Base-by-base conservation (phyloP, 495 filamentous ascomycete species). In the Corynascus novoguineensis region DNA sequence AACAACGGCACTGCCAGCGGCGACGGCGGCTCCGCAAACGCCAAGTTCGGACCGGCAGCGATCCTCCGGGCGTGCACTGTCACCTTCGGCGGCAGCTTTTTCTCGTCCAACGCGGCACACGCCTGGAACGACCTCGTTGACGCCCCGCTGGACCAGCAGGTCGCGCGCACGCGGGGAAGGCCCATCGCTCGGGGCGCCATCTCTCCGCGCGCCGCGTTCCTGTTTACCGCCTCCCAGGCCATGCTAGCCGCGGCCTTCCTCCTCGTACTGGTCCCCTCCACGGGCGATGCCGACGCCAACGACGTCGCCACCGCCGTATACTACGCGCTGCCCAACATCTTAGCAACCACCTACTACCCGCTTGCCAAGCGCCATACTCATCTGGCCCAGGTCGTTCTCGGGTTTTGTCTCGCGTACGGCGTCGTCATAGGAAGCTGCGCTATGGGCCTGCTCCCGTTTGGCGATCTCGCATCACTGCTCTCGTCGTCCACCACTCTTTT, bases 121-220 rank as follows among this genome's bases (percentile, higher is more conserved):
- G 68, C 67, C 28, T 75, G 71, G 71, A 74, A 77, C 63, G 74
- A 75, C 61, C 65, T 74, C 21, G 57, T 73, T 61, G 73, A 77
- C 53, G 69, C 69, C 11, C 67, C 64, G 19, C 54, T 77, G 37
- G 74, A 77, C 57, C 57, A 59, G 10, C 53, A 60, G 4, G 64
- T 75, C 41, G 48, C 59, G 5, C 71, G 74, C 19, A 74, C 71
- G 25, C 59, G 60, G 34, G 66, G 60, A 29, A 64, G 74, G 0
- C 74, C 74, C 10, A 71, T 77, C 35, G 64, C 73, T 0, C 66
- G 73, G 19, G 73, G 73, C 12, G 71, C 69, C 15, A 64, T 77
- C 31, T 56, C 68, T 3, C 67, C 64, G 0, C 45, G 28, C 0
- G 67, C 69, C 7, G 74, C 73, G 11, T 55, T 72, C 48, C 1